Evolutionary conservation across 495 filamentous ascomycete genomes (phyloP).

Genomic region (Hypoxylon fuscum): DNA sequence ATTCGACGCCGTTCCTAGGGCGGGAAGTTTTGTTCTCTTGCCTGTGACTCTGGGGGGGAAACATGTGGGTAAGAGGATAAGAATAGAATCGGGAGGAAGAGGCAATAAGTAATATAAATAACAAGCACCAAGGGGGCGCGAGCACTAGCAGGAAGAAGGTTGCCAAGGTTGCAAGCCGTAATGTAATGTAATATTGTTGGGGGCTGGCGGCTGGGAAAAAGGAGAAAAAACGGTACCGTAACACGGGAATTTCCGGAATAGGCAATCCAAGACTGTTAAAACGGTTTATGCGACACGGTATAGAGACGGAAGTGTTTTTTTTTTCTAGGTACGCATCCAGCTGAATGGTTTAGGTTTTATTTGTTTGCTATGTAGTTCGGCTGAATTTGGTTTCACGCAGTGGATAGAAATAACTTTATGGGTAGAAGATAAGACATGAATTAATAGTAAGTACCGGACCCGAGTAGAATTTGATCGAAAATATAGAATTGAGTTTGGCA

Average conservation of each 20-base stretch:
- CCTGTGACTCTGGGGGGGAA: constrained; percentile 23
- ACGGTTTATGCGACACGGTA: constrained; percentile 4
- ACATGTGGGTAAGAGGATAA: constrained; percentile 21
- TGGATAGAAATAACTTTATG: too few species aligned
- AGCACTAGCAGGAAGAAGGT: constrained; percentile 1
- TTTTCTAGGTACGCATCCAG: background rate
- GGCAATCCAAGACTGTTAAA: constrained; percentile 31
- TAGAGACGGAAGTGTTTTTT: constrained; percentile 1
- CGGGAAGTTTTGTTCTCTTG: constrained; percentile 8
- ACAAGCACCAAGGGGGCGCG: constrained; percentile 19
- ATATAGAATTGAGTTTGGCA: background rate
- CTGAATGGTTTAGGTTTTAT: background rate
- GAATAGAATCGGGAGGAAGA: constrained; percentile 23
- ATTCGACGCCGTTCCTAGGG: constrained; percentile 26
- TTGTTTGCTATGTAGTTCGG: background rate
- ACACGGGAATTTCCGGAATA: constrained; percentile 29
- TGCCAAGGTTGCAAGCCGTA: constrained; percentile 9
- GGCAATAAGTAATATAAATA: constrained; percentile 27
- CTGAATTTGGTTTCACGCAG: too few species aligned
- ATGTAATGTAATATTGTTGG: constrained; percentile 27
- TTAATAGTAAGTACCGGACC: too few species aligned
- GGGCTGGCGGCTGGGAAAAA: constrained; percentile 30
- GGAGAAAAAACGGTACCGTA: constrained; percentile 5
- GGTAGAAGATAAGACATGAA: too few species aligned
- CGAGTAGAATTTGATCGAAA: too few species aligned